Evolutionary conservation across 805 yeast genomes (phyloP), one percentile per base, ranked within the genome.

Genomic region (Blastobotrys americana): DNA sequence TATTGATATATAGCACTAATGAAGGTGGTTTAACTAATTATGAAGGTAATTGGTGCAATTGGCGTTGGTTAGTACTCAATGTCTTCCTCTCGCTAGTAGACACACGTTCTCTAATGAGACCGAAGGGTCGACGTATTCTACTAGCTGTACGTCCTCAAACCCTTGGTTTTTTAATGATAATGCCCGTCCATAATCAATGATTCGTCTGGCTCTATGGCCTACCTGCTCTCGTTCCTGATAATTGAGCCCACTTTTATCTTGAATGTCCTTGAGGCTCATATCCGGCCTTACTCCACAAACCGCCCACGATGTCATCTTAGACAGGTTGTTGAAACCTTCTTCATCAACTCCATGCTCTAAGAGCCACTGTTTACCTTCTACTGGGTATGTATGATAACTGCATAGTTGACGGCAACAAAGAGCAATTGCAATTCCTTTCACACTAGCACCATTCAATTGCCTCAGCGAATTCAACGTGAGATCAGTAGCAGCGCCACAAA

Each of bases 401-500:
- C 97, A 89, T 17, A 81, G 80, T 57, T 88, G 97, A 44, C 97
- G 72, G 61, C 97, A 88, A 59, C 97, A 88, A 86, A 89, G 82
- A 20, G 97, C 97, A 25, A 88, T 85, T 22, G 84, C 64, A 50
- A 84, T 63, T 0, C 93, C 94, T 2, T 60, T 25, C 23, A 25
- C 36, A 13, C n/a, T 25, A n/a, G 23, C 46, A 18, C 19, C 41
- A 6, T 36, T 44, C 20, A 36, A 23, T 35, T 74, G 73, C 38
- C 71, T 48, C 2, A 87, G 59, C 63, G 87, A 82, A 52, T 78
- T 70, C 20, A 89, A 62, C 0, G 96, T 83, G 41, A 88, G 66
- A 60, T 88, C 97, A 0, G 96, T 89, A 1, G 97, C 97, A 2
- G 84, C 94, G 3, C 97, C 97, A 64, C 97, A 88, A 28, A 89